These are phyloP conservation scores for Cladosporium halotolerans DNA, from an alignment of 2,329 filamentous ascomycete species.

Conservation along the genomic window DNA sequence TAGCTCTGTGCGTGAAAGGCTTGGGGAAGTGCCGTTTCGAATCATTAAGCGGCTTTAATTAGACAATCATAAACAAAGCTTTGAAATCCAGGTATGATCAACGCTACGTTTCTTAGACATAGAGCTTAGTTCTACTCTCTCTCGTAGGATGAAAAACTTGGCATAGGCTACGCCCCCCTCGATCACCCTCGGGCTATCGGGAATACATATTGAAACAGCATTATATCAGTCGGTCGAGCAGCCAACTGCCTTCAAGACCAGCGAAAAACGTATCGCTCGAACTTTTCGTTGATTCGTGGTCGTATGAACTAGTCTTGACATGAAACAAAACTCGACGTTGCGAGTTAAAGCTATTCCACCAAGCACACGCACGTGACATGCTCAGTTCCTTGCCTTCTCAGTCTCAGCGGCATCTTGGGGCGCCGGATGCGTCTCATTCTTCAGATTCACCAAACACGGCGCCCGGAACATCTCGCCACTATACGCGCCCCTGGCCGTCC, in stretches of 20 bases:
- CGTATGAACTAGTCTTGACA: too few relatives aligned
- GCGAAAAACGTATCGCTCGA: too few relatives aligned
- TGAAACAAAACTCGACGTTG: too few relatives aligned
- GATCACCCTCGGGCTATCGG: background rate
- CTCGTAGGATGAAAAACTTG: too few relatives aligned
- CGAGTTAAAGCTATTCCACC: too few relatives aligned
- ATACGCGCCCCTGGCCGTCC: slow-evolving; percentile 44
- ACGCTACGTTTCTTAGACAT: background rate
- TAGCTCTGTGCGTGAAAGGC: background rate
- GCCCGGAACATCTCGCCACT: slow-evolving; percentile 49
- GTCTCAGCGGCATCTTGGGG: slow-evolving; percentile 2
- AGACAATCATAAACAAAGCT: background rate
- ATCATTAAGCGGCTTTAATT: background rate
- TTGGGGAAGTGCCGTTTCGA: background rate
- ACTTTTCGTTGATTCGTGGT: too few relatives aligned
- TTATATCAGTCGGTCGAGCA: too few relatives aligned
- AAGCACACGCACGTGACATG: too few relatives aligned
- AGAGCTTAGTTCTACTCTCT: background rate
- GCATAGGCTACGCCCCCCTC: too few relatives aligned
- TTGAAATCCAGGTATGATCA: background rate
- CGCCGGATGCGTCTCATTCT: background rate
- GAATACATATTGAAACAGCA: too few relatives aligned
- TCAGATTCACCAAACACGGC: slow-evolving; percentile 41
- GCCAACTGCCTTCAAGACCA: too few relatives aligned
- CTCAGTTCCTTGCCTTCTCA: background rate